Evolutionary conservation across 1,284 basidiomycete species (phyloP).

Genomic region (Somion occarium): DNA sequence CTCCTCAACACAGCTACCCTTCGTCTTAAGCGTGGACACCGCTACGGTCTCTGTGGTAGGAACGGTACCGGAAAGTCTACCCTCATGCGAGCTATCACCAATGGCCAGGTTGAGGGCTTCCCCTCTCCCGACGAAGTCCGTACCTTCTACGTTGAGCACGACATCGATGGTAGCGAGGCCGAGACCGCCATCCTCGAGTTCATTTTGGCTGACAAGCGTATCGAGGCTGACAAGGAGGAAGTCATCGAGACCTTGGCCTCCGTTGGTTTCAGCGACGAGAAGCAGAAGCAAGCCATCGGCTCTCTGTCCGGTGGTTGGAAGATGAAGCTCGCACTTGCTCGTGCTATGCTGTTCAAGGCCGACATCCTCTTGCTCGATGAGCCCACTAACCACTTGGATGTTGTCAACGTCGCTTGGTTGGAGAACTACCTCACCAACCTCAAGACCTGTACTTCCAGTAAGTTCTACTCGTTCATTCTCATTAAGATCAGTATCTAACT

Average conservation of each 20-base stretch:
- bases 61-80: slow-evolving; percentile 99
- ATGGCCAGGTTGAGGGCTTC: slow-evolving; percentile 96
- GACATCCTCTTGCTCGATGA: slow-evolving; percentile 96
- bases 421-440: slow-evolving; percentile 91
- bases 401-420: slow-evolving; percentile 95
- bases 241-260: slow-evolving; percentile 78
- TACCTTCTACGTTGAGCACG: slow-evolving; percentile 99
- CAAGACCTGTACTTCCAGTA: slow-evolving; percentile 90
- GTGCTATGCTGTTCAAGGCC: slow-evolving; percentile 98
- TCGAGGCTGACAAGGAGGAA: slow-evolving; percentile 70
- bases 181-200: slow-evolving; percentile 90
- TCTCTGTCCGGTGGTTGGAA: slow-evolving; percentile 99
- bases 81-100: slow-evolving; percentile 95
- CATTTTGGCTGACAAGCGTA: slow-evolving; percentile 84
- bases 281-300: slow-evolving; percentile 84
- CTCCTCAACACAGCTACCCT: slow-evolving; percentile 93
- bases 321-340: slow-evolving; percentile 99
- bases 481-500: slow-evolving; percentile 18
- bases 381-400: slow-evolving; percentile 98
- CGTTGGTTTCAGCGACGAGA: slow-evolving; percentile 88
- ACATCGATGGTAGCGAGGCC: slow-evolving; percentile 94
- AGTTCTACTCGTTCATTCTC: slow-evolving; percentile 25
- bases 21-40: slow-evolving; percentile 97
- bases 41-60: slow-evolving; percentile 97
- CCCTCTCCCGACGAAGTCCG: slow-evolving; percentile 93